Base-by-base conservation (phyloP, 1,284 basidiomycete genomes). In the Ustilago nuda region DNA sequence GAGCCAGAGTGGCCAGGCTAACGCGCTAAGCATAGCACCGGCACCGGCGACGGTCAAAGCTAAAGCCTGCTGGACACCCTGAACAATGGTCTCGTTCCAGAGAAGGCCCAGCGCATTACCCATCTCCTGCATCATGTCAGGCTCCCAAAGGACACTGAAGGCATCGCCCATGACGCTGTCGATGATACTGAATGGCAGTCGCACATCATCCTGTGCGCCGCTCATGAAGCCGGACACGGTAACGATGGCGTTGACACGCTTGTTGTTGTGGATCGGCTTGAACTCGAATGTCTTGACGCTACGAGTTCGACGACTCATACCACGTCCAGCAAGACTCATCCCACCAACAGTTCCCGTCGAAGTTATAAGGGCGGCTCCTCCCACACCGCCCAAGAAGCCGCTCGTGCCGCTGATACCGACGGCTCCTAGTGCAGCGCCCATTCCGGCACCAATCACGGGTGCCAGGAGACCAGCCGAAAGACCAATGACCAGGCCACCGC, bases 51-150 rank as follows among this genome's bases (percentile, higher is more conserved):
- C 80, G 2, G 84, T 85, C 45, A 82, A 68, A 0, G 82, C 81
- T 17, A 85, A 66, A 4, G 84, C 81, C 61, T 84, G 83, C 71
- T 85, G 84, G 4, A 84, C 81, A 56, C 83, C 84, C 64, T 82
- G 80, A 2, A 84, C 79, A n/a, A 85, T 69, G 55, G 84, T 85
- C 66, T 85, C 84, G 78, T 80, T 85, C 83, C 83, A 85, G 2
- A 85, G 77, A 8, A 85, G 77, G 32, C 81, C 80, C 51, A 85
- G 81, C 41, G 84, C 82, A 41, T 85, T 82, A 30, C 84, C 84
- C 84, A 85, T 85, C 54, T 85, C 84, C 46, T 80, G 79, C 84
- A 85, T 85, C 84, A 85, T 85, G 53, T 85, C 83, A 1, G 84
- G 84, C 64, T 85, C 84, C 84, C 84, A 85, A 41, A 85, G 65